Conservation (phyloP, 2,329 filamentous ascomycete species). For the Dichotomopilus funicola region DNA sequence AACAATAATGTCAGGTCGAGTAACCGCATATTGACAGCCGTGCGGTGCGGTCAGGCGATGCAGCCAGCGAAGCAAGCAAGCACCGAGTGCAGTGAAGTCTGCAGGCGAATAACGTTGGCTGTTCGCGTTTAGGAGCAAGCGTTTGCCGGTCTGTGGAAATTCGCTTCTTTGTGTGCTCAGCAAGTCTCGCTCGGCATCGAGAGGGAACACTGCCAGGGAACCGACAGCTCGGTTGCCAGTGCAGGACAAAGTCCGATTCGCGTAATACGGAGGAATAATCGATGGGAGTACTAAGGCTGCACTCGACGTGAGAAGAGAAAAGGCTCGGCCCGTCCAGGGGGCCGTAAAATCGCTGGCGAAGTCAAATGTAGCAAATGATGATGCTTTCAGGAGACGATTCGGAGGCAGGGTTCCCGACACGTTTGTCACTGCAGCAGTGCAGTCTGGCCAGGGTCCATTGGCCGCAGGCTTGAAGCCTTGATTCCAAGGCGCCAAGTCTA, state of each 20-base stretch:
- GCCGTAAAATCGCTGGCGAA: slow-evolving; percentile 10
- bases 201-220: slow-evolving; percentile 9
- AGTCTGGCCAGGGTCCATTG: slow-evolving; percentile 15
- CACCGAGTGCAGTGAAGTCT: slow-evolving; percentile 1
- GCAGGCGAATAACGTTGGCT: neutral
- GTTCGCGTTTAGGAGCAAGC: neutral
- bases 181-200: slow-evolving; percentile 5
- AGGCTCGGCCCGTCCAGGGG: slow-evolving; percentile 7
- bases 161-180: neutral
- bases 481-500: slow-evolving; percentile 9
- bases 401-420: slow-evolving; percentile 16
- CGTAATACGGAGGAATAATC: slow-evolving; percentile 17
- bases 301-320: slow-evolving; percentile 7
- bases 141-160: neutral
- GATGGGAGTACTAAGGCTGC: slow-evolving; percentile 14
- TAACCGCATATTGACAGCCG: slow-evolving; percentile 12
- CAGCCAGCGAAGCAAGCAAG: neutral
- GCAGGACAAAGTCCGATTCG: slow-evolving; percentile 6
- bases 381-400: slow-evolving; percentile 17
- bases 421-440: slow-evolving; percentile 4
- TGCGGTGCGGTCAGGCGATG: neutral
- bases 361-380: slow-evolving; percentile 6
- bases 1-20: slow-evolving; percentile 38
- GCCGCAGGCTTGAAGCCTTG: slow-evolving; percentile 3
- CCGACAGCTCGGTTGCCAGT: slow-evolving; percentile 7